phyloP scores from a whole-genome alignment of 1,284 basidiomycete genomes.

The Ceratobasidium sp. region DNA sequence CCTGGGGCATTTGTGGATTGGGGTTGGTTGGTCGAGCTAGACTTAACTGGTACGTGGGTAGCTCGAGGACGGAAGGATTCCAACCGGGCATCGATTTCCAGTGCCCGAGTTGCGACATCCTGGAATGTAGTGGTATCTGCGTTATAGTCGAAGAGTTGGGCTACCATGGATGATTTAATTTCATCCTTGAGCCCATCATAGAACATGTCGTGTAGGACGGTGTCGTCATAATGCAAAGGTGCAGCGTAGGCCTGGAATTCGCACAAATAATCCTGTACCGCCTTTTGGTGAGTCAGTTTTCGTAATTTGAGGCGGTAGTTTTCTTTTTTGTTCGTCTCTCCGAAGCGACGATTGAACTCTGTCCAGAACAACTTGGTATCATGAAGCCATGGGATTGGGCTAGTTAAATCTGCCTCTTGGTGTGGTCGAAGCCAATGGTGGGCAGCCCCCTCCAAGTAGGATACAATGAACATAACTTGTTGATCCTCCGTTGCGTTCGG shows the following conservation, averaged over 20 bases:
- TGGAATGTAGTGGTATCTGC: neutral
- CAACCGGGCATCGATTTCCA: neutral
- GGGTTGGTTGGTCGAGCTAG: neutral
- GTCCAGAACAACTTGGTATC: constrained; percentile 1
- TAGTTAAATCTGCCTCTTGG: neutral
- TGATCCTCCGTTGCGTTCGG: neutral
- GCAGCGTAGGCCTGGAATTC: neutral
- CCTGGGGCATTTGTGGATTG: too few relatives aligned
- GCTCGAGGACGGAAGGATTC: neutral
- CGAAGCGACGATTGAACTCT: neutral
- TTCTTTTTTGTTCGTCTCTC: neutral
- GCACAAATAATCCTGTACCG: constrained; percentile 2
- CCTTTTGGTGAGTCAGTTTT: neutral
- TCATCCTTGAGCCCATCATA: neutral
- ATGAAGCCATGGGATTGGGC: neutral
- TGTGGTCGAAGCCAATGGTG: neutral
- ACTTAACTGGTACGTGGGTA: too few relatives aligned
- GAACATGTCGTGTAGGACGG: neutral
- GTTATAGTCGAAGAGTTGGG: neutral
- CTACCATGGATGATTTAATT: neutral
- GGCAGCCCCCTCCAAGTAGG: constrained; percentile 1
- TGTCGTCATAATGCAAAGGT: neutral
- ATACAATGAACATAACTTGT: neutral
- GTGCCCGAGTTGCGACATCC: neutral
- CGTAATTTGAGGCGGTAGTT: neutral